Base-by-base conservation (phyloP, 805 yeast genomes). In the Candida ortonii region DNA sequence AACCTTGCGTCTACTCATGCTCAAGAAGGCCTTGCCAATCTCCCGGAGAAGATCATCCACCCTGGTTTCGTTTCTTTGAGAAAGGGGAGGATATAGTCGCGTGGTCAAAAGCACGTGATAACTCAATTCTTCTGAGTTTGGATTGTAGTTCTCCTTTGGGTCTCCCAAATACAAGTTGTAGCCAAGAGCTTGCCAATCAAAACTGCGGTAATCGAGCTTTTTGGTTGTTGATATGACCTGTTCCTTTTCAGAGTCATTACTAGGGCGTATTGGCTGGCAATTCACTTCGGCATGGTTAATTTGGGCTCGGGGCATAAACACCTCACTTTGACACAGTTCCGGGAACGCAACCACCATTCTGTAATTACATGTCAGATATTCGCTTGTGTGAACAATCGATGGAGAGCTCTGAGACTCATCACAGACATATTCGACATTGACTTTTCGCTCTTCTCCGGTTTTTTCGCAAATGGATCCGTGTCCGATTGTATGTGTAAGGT, bases 401-500 rank as follows among this genome's bases (percentile, higher is more conserved):
- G 64, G 57, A 1, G 8, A 1, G 3, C 21, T 11, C 2, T 33
- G 25, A 9, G 46, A 25, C 3, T 38, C 34, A 28, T 49, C 54
- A 29, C 66, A 62, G 5, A 39, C 35, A 28, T 61, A 61, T 12
- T 49, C 44, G 13, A 62, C 43, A 1, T 43, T 43, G 2, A 56
- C 47, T 4, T 46, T 28, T 28, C 67, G 39, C 15, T 52, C 55
- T n/a, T 36, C 36, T 2, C 53, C 52, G 3, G 65, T 62, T 20
- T 60, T 30, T 36, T 62, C 67, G 46, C 67, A 62, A 2, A 47
- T 38, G 2, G 52, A 44, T 5, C 67, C 67, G 26, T 51, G 50
- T 5, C 44, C 40, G 2, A 57, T 39, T 11, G 40, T 38, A 22
- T 59, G 65, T 8, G 58, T 42, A 5, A 60, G 43, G 33, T 45